A percentile compares a stretch with the other conserved stretches of the same genome.
These are phyloP conservation scores for Fusarium mexicanum DNA, from an alignment of 2,329 filamentous ascomycete species.

Conservation along the genomic window DNA sequence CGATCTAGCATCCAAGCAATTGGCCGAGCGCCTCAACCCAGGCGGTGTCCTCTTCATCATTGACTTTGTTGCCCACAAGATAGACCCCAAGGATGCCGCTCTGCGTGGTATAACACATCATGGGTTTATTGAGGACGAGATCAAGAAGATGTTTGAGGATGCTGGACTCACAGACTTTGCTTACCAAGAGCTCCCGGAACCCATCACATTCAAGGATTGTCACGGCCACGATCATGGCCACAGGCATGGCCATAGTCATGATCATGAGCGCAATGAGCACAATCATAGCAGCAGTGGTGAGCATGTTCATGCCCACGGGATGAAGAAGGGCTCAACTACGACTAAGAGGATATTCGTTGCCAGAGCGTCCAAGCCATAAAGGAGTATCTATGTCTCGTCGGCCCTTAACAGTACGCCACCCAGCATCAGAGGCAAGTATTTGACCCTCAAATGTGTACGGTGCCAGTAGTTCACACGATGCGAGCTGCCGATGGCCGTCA, in stretches of 20 bases:
- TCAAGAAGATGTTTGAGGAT: constrained; percentile 69
- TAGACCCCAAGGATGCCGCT: constrained; percentile 36
- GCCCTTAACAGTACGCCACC: background rate
- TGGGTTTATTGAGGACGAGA: constrained; percentile 70
- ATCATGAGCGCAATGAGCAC: constrained; percentile 14
- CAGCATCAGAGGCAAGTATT: background rate
- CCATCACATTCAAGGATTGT: constrained; percentile 53
- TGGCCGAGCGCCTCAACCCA: constrained; percentile 69
- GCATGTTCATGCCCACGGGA: constrained; percentile 17
- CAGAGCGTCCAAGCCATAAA: constrained; percentile 54
- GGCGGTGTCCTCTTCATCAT: constrained; percentile 75
- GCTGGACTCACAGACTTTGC: constrained; percentile 70
- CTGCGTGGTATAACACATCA: constrained; percentile 68
- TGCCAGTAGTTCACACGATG: background rate
- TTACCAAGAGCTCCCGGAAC: constrained; percentile 63
- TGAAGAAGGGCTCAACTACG: background rate
- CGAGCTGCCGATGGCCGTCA: background rate
- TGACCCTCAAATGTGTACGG: background rate
- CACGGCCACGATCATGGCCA: constrained; percentile 11
- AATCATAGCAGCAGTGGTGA: background rate
- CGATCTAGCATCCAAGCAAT: constrained; percentile 63
- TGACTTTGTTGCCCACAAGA: constrained; percentile 70
- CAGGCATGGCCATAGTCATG: background rate
- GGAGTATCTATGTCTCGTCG: background rate
- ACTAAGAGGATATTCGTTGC: constrained; percentile 55